Conservation (phyloP, 139 green algal species). For the Chlamydomonas sp. region DNA sequence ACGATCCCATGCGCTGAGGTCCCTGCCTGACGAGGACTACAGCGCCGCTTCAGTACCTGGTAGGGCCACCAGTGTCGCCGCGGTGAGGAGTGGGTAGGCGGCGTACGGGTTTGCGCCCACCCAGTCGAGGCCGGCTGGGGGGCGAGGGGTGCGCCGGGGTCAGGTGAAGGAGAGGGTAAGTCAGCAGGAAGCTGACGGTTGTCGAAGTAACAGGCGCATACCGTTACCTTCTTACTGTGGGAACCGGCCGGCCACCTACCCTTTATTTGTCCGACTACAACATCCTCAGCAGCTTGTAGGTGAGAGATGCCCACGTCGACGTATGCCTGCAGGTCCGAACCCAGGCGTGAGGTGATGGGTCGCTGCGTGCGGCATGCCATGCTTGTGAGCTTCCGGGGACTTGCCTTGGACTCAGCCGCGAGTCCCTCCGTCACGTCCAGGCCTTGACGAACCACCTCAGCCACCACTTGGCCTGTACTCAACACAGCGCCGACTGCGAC, state of each 20-base stretch:
- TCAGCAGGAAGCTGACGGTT: too few relatives aligned
- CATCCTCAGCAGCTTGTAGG: slow-evolving; percentile 1
- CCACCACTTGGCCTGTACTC: too few relatives aligned
- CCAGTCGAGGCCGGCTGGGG: neutral
- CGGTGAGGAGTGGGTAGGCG: slow-evolving; percentile 23
- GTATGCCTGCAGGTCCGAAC: neutral
- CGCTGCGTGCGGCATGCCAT: too few relatives aligned
- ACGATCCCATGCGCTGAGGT: too few relatives aligned
- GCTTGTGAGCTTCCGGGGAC: neutral
- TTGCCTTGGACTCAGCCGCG: neutral
- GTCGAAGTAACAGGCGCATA: too few relatives aligned
- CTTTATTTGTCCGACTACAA: neutral
- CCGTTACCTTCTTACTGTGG: too few relatives aligned
- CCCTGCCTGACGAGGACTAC: too few relatives aligned
- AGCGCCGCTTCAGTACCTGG: neutral
- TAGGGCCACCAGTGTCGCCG: slow-evolving; percentile 3
- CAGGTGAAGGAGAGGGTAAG: too few relatives aligned
- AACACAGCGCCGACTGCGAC: too few relatives aligned
- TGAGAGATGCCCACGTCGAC: neutral
- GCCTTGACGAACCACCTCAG: too few relatives aligned
- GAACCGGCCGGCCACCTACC: neutral
- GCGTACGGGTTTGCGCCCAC: slow-evolving; percentile 20
- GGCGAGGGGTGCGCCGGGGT: neutral
- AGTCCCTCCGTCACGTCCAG: too few relatives aligned
- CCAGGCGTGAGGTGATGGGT: too few relatives aligned